These are phyloP conservation scores for Blastomyces emzantsi DNA, from an alignment of 2,329 filamentous ascomycete species.

Conservation along the genomic window DNA sequence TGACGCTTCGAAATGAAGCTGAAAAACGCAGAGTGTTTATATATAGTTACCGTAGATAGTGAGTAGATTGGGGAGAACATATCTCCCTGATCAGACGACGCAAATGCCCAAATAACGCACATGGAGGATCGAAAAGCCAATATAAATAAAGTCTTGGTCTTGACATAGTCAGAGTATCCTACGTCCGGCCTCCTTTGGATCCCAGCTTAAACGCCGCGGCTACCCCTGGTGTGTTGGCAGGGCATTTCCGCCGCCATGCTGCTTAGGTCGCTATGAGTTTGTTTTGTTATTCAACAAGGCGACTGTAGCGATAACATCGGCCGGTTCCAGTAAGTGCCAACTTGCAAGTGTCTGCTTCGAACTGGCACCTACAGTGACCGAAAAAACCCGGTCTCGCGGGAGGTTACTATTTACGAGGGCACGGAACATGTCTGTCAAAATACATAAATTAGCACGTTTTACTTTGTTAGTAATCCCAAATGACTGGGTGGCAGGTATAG, in stretches of 20 bases:
- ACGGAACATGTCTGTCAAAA: conserved; percentile 63
- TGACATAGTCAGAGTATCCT: no score
- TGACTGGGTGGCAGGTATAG: not conserved
- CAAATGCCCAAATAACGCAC: not conserved
- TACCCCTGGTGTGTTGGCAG: not conserved
- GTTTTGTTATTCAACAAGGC: conserved; percentile 44
- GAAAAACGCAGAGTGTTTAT: not conserved
- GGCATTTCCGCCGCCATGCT: not conserved
- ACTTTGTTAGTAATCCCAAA: not conserved
- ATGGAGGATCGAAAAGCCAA: not conserved
- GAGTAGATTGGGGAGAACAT: not conserved
- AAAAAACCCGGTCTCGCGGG: conserved; percentile 63
- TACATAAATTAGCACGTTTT: conserved; percentile 13
- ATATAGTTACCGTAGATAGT: not conserved
- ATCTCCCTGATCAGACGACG: not conserved
- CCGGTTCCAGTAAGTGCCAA: conserved; percentile 82
- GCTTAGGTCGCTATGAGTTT: not conserved
- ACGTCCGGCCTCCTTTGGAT: not conserved
- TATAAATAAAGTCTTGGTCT: no score
- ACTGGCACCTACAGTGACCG: conserved; percentile 83
- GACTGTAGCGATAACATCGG: conserved; percentile 68
- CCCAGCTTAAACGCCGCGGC: not conserved
- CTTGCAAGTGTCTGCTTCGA: conserved; percentile 84
- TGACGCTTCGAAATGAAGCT: not conserved
- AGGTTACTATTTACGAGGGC: conserved; percentile 55